Evolutionary conservation across 2,329 filamentous ascomycete species (phyloP), one percentile per base, ranked within the genome.

Genomic region (Sordariomycetes sp.): DNA sequence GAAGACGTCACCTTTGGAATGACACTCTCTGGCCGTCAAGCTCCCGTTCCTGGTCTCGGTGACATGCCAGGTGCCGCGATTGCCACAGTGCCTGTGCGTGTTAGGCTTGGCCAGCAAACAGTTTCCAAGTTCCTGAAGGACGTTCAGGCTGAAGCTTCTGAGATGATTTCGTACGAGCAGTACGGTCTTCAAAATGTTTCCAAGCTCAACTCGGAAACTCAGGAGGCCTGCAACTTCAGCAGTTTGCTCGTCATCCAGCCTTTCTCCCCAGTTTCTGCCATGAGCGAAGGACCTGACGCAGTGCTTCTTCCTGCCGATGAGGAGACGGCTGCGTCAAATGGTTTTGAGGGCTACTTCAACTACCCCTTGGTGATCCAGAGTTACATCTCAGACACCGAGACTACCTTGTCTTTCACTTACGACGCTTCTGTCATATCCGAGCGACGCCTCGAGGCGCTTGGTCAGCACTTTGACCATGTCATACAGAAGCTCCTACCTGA

Each of bases 11-110:
- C 46, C 3, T 56, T 52, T 32, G 51, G 50, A 2, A 24, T 34
- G 2, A 42, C 42, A 1, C 19, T 50, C 4, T 50, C 44, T 3
- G 52, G 51, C 3, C 42, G 51, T 6, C 41, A 49, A 17, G 42
- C 40, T 3, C 36, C 40, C 3, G 41, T 51, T 16, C 17, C 36
- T 10, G 46, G 44, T 17, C 34, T 50, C n/a, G 42, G 39, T n/a
- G 31, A 31, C 16, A 41, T 43, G 20, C 28, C 39, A 6, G 45
- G 41, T 5, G 40, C 43, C 17, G 27, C 36, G 12, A 40, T 48
- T 14, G 35, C 36, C 8, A 42, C 40, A 1, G 28, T 47, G 5
- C 30, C 35, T 7, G 27, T 35, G 18, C 33, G 33, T 11, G 31
- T 37, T 23, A 20, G 35, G 15, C 14, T 37, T 19, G 20, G 18